These are phyloP conservation scores for Lanmaoa rubissima DNA, from an alignment of 768 basidiomycete genomes.

Conservation along the genomic window DNA sequence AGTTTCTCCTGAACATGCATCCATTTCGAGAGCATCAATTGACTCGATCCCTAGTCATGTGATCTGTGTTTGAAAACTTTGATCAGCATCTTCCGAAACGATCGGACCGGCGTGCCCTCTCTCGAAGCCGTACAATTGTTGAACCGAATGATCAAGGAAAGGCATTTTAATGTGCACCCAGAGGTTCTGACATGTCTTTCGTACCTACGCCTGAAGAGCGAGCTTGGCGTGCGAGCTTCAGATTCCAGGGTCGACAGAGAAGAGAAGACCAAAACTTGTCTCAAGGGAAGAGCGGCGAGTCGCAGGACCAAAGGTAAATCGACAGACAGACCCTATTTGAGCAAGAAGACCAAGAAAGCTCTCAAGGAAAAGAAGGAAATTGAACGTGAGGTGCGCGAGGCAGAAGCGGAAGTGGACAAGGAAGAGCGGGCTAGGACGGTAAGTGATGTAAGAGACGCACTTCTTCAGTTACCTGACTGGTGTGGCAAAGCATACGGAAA, in stretches of 20 bases:
- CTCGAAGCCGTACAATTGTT: constrained; percentile 87
- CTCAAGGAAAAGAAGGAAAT: constrained; percentile 89
- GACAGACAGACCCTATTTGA: constrained; percentile 69
- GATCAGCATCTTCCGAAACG: constrained; percentile 78
- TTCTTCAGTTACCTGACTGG: constrained; percentile 18
- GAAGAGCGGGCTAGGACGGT: constrained; percentile 85
- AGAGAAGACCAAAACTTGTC: constrained; percentile 34
- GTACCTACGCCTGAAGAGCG: constrained; percentile 82
- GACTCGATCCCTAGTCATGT: constrained; percentile 56
- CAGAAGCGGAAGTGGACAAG: constrained; percentile 89
- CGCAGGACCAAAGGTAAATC: constrained; percentile 55
- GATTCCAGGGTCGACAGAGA: constrained; percentile 62
- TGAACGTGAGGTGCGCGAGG: constrained; percentile 88
- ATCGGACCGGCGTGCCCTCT: constrained; percentile 77
- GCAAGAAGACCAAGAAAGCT: constrained; percentile 87
- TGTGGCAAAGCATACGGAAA: constrained; percentile 85
- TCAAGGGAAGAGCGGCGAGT: constrained; percentile 40
- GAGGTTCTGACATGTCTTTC: constrained; percentile 83
- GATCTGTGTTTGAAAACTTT: constrained; percentile 82
- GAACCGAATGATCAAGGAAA: constrained; percentile 95
- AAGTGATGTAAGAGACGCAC: constrained; percentile 34
- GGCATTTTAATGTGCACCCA: constrained; percentile 85
- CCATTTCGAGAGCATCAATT: constrained; percentile 5
- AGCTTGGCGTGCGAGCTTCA: constrained; percentile 79
- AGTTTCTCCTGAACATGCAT: constrained; percentile 25